Percentiles rank a stretch among this genome's conserved stretches.
Evolutionary conservation across 345 rosid genomes (phyloP).

Genomic region (Garcia nutans): DNA sequence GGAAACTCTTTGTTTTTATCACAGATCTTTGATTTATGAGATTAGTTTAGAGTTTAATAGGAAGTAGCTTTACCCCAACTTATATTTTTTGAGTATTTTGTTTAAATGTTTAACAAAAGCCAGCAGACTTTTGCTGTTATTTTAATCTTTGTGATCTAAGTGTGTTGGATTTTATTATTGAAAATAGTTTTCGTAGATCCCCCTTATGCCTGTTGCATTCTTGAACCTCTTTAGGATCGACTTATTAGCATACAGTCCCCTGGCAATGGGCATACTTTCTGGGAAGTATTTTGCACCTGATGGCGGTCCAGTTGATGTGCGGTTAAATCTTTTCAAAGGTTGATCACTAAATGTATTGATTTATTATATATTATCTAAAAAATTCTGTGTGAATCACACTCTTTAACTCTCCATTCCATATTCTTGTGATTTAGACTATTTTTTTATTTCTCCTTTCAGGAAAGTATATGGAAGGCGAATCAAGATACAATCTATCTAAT

Average conservation of each 20-base stretch:
- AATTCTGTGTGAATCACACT: background rate
- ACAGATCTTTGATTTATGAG: background rate
- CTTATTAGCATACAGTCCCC: conserved; percentile 63
- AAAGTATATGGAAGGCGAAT: conserved; percentile 58
- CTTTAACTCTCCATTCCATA: background rate
- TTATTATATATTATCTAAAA: background rate
- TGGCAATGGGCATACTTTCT: conserved; percentile 70
- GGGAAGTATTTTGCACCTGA: conserved; percentile 55
- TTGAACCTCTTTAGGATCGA: conserved; percentile 34
- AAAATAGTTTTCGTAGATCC: background rate
- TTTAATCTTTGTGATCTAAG: background rate
- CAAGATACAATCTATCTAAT: conserved; percentile 45
- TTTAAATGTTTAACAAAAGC: background rate
- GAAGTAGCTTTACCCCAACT: background rate
- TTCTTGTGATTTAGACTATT: background rate
- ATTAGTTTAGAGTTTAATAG: background rate
- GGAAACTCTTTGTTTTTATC: background rate
- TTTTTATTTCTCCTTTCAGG: conserved; percentile 30
- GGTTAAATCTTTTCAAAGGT: conserved; percentile 59
- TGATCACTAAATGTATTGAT: conserved; percentile 7
- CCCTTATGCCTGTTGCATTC: background rate
- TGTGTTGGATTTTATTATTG: conserved; percentile 1
- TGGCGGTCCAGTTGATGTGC: conserved; percentile 48
- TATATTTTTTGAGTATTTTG: background rate
- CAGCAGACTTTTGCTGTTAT: background rate